A percentile compares a stretch with the other conserved stretches of the same genome.
Evolutionary conservation across 2,329 filamentous ascomycete species (phyloP).

Genomic region (Purpureocillium takamizusanense): DNA sequence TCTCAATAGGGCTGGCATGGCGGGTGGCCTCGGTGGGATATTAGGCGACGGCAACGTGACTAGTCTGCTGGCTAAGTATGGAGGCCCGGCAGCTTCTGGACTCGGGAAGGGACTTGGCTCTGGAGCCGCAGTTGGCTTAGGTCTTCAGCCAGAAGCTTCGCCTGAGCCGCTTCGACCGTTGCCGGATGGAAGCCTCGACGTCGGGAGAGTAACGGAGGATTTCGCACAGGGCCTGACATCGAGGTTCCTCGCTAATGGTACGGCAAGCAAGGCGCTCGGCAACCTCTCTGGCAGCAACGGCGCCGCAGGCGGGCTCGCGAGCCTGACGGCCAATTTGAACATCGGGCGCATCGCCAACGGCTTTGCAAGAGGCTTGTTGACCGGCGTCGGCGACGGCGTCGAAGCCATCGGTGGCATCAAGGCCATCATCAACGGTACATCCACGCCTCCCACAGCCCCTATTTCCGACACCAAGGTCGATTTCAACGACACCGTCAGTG

Average conservation of each 20-base stretch:
- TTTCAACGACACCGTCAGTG: constrained; percentile 25
- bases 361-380: constrained; percentile 23
- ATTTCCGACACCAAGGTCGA: constrained; percentile 14
- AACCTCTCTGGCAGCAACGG: neutral
- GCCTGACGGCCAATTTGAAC: constrained; percentile 10
- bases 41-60: neutral
- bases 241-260: constrained; percentile 22
- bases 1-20: neutral
- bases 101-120: constrained; percentile 17
- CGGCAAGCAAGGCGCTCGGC: constrained; percentile 13
- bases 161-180: constrained; percentile 5
- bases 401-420: constrained; percentile 20
- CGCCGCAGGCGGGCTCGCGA: no score
- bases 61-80: constrained; percentile 5
- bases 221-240: constrained; percentile 19
- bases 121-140: constrained; percentile 16
- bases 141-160: constrained; percentile 15
- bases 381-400: constrained; percentile 23
- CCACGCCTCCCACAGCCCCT: constrained; percentile 8
- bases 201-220: constrained; percentile 13
- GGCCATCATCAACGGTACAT: constrained; percentile 19
- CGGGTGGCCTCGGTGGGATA: neutral
- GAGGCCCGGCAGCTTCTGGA: constrained; percentile 13
- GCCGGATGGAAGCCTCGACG: constrained; percentile 2
- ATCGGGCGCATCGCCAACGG: constrained; percentile 21